Evolutionary conservation across 805 yeast species (phyloP).

Genomic region (Pachysolen tannophilus): DNA sequence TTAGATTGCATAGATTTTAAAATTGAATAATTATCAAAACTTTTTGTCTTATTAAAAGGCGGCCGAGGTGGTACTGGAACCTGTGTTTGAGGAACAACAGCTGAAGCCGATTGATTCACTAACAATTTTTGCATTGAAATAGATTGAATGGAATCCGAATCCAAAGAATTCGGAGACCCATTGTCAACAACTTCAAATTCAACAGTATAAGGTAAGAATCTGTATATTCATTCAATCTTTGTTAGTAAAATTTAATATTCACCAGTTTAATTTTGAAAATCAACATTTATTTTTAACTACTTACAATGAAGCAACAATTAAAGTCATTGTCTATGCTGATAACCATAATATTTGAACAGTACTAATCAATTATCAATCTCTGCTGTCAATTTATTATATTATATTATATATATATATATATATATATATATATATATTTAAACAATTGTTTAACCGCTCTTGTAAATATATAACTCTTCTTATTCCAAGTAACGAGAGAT

Average conservation of each 20-base stretch:
- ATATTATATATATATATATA: no score
- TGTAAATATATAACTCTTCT: no score
- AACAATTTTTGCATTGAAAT: background rate
- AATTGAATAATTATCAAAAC: no score
- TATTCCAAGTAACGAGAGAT: no score
- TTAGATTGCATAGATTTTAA: conserved; percentile 21
- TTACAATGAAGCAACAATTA: conserved; percentile 63
- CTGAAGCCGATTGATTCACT: background rate
- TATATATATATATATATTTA: no score
- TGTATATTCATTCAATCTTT: conserved; percentile 17
- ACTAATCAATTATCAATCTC: no score
- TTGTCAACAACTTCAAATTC: conserved; percentile 40
- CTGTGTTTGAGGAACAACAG: background rate
- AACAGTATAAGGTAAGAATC: conserved; percentile 71
- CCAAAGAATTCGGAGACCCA: background rate
- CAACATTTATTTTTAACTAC: no score
- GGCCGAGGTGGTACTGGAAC: background rate
- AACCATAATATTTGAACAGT: background rate
- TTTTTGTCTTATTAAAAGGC: no score
- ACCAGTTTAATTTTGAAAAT: no score
- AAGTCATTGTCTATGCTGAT: conserved; percentile 37
- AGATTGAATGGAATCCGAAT: background rate
- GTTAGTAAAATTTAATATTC: no score
- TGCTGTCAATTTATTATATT: no score
- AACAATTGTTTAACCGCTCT: no score